Conservation (phyloP, 257 asterid species). For the Coffea eugenioides region DNA sequence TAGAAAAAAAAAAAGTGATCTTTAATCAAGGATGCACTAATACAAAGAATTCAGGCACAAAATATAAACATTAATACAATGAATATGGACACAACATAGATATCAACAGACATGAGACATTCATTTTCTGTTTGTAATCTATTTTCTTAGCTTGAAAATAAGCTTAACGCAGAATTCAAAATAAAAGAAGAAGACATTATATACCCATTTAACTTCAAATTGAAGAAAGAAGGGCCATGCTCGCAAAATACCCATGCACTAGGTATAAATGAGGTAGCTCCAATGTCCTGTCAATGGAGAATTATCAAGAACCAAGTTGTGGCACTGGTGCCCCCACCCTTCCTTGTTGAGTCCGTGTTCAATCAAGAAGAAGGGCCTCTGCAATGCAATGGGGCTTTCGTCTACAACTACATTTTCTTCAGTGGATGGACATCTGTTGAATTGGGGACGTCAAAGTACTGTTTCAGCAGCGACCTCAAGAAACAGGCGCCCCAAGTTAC, state of each 20-base stretch:
- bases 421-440: neutral
- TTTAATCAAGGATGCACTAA: too few relatives aligned
- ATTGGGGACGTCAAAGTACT: slow-evolving; percentile 9
- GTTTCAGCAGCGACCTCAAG: slow-evolving; percentile 8
- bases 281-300: slow-evolving; percentile 15
- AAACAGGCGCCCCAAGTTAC: slow-evolving; percentile 14
- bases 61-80: neutral
- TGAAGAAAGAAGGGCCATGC: too few relatives aligned
- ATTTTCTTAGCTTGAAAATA: too few relatives aligned
- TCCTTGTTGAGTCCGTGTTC: neutral
- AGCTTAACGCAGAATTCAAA: too few relatives aligned
- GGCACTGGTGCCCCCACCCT: neutral
- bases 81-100: neutral
- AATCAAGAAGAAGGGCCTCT: neutral
- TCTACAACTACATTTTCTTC: slow-evolving; percentile 6
- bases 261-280: slow-evolving; percentile 10
- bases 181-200: too few relatives aligned
- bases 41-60: too few relatives aligned
- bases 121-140: too few relatives aligned
- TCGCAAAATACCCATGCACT: neutral
- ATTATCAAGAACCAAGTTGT: slow-evolving; percentile 3
- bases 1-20: too few relatives aligned
- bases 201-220: too few relatives aligned
- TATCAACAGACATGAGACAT: neutral
- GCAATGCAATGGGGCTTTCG: slow-evolving; percentile 13